Conservation (phyloP, 2,329 filamentous ascomycete genomes). For the Colletotrichum cordylinicola region DNA sequence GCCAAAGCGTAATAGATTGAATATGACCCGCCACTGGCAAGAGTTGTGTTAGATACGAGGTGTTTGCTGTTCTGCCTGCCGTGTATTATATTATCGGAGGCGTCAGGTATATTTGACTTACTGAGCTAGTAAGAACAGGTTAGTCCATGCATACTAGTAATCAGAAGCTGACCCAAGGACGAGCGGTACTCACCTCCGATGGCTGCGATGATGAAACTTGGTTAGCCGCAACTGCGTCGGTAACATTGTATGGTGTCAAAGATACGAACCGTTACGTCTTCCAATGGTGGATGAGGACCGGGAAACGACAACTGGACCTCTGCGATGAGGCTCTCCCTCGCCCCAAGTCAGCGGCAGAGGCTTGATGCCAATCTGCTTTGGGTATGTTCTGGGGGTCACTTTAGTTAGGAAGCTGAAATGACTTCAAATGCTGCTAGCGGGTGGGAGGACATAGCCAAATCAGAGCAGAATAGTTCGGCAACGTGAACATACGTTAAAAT, state of each 20-base stretch:
- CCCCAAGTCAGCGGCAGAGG: constrained; percentile 92
- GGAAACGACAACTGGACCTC: constrained; percentile 90
- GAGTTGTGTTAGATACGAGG: not conserved
- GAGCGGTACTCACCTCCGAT: constrained; percentile 57
- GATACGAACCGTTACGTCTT: constrained; percentile 74
- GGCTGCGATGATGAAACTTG: constrained; percentile 38
- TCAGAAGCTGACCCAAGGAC: not conserved
- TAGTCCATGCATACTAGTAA: constrained; percentile 26
- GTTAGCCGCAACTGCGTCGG: constrained; percentile 13
- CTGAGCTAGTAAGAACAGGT: constrained; percentile 38
- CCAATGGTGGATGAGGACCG: constrained; percentile 77
- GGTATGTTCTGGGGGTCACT: constrained; percentile 70
- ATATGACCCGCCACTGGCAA: constrained; percentile 80
- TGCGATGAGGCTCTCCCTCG: constrained; percentile 71
- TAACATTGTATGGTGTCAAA: not conserved
- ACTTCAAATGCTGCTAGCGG: not conserved
- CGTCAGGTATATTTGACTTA: constrained; percentile 26
- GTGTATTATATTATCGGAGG: not conserved
- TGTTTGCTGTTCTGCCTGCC: not conserved
- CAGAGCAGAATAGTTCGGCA: not conserved
- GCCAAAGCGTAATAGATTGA: constrained; percentile 95
- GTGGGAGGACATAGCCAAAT: not conserved
- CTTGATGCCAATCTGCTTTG: constrained; percentile 91
- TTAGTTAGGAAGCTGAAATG: not conserved
- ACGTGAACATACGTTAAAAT: constrained; percentile 53